phyloP scores from a whole-genome alignment of 139 green algal species.

The Chlorella sorokiniana region DNA sequence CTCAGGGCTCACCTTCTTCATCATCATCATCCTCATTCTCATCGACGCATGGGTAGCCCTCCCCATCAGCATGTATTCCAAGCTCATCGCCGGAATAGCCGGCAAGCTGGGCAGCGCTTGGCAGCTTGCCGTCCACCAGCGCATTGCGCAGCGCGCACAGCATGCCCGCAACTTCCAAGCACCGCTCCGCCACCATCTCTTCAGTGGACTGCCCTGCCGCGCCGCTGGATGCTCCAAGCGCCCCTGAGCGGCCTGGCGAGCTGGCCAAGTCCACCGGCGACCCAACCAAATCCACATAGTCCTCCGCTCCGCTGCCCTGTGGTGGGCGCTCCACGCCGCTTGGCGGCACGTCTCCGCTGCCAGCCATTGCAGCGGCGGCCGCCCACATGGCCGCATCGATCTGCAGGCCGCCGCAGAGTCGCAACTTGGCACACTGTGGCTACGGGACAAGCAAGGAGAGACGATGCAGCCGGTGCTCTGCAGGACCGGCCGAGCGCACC shows the following conservation, averaged over 20 bases:
- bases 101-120: neutral
- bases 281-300: no score
- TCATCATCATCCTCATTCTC: neutral
- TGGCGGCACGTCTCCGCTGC: no score
- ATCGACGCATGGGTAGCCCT: neutral
- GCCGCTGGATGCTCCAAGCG: no score
- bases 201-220: neutral
- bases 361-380: neutral
- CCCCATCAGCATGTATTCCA: neutral
- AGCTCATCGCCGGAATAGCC: neutral
- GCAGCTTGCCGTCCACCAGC: slow-evolving; percentile 18
- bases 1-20: neutral
- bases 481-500: no score
- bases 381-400: neutral
- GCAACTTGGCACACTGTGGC: no score
- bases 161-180: neutral
- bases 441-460: no score
- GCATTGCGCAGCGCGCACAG: slow-evolving; percentile 10
- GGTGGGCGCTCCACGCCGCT: no score
- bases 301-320: no score
- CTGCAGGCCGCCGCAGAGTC: neutral
- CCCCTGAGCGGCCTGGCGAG: no score
- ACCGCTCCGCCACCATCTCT: neutral
- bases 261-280: no score
- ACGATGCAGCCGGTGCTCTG: no score